Conservation (phyloP, 2,329 filamentous ascomycete genomes). For the Conoideocrella luteorostrata region DNA sequence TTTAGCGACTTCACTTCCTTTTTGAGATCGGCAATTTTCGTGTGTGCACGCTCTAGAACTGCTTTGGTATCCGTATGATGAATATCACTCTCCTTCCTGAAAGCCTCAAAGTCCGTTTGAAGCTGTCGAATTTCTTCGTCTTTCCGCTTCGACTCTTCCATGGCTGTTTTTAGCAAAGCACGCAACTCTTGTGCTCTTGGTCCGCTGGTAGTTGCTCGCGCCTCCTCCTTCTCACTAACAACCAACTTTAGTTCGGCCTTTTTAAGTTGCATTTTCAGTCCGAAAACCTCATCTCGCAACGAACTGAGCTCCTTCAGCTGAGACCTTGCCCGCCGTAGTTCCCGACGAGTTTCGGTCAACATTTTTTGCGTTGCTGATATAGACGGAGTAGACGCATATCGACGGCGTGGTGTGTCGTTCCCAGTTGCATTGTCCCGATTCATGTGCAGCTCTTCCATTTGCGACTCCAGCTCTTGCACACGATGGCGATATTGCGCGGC, state of each 20-base stretch:
- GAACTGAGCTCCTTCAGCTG: slow-evolving; percentile 47
- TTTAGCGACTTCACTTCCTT: slow-evolving; percentile 44
- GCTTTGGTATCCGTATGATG: slow-evolving; percentile 49
- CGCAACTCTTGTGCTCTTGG: slow-evolving; percentile 31
- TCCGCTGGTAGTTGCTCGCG: slow-evolving; percentile 29
- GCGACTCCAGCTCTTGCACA: slow-evolving; percentile 51
- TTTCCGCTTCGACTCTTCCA: slow-evolving; percentile 38
- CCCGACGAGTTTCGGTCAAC: slow-evolving; percentile 45
- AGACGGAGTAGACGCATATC: slow-evolving; percentile 26
- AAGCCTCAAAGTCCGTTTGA: slow-evolving; percentile 45
- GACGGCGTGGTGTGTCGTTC: slow-evolving; percentile 25
- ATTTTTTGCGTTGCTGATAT: slow-evolving; percentile 46
- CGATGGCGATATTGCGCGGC: slow-evolving; percentile 52
- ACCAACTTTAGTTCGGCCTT: slow-evolving; percentile 29
- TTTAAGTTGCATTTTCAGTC: slow-evolving; percentile 45
- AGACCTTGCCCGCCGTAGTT: slow-evolving; percentile 47
- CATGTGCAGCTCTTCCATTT: slow-evolving; percentile 35
- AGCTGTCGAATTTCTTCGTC: slow-evolving; percentile 44
- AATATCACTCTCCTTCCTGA: slow-evolving; percentile 47
- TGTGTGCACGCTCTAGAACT: slow-evolving; percentile 49
- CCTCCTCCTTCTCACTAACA: slow-evolving; percentile 26
- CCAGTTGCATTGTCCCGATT: slow-evolving; percentile 29
- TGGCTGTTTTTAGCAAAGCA: slow-evolving; percentile 35
- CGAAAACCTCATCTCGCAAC: slow-evolving; percentile 47
- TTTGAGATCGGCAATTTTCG: slow-evolving; percentile 50